Evolutionary conservation across 441 rosid species (phyloP).

Genomic region (Syzygium syzygioides): DNA sequence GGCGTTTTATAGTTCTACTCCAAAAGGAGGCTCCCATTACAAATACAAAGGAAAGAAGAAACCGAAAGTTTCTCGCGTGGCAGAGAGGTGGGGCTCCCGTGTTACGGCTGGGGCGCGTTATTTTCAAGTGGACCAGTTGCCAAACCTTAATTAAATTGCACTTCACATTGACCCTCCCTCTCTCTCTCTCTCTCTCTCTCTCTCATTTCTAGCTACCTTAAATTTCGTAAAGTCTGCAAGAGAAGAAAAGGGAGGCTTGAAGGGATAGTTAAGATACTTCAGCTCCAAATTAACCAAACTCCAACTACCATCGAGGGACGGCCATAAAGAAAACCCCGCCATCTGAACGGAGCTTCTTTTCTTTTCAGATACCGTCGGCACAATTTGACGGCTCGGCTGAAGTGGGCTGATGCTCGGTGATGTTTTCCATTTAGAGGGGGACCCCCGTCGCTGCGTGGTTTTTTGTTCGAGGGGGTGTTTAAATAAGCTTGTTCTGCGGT

Average conservation of each 20-base stretch:
- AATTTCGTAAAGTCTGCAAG: not conserved
- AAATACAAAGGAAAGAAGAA: not conserved
- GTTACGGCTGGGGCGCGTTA: not conserved
- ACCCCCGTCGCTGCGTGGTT: too few relatives aligned
- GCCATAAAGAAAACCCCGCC: not conserved
- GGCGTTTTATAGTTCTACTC: not conserved
- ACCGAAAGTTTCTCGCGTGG: accelerated
- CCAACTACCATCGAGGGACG: not conserved
- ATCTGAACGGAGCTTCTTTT: not conserved
- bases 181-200: not conserved
- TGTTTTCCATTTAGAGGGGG: not conserved
- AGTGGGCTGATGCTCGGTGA: not conserved
- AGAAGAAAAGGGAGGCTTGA: not conserved
- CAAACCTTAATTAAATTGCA: not conserved
- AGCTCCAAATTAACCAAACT: not conserved
- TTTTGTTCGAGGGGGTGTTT: not conserved
- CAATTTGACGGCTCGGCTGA: not conserved
- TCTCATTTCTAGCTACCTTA: not conserved
- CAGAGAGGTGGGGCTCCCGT: not conserved
- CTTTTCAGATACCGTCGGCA: too few relatives aligned
- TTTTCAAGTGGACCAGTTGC: not conserved
- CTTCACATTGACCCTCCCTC: not conserved
- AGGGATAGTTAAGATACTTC: not conserved
- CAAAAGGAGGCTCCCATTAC: not conserved
- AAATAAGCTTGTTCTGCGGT: accelerated